A percentile compares a stretch with the other conserved stretches of the same genome.
phyloP scores from a whole-genome alignment of 495 filamentous ascomycete genomes.

The Penicillium paradoxum region DNA sequence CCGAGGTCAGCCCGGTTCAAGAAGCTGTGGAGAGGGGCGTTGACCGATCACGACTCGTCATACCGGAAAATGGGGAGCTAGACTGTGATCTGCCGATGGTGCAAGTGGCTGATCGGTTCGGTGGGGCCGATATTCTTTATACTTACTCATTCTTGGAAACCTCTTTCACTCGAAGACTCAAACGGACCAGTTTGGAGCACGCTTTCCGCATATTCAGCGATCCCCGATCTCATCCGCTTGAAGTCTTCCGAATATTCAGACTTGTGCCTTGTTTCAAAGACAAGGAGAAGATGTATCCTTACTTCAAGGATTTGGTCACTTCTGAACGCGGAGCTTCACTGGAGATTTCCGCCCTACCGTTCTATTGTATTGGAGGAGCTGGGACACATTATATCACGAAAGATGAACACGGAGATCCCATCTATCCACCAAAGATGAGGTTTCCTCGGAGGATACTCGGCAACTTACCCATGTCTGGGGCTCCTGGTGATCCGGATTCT shows the following conservation, averaged over 20 bases:
- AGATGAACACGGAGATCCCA: constrained; percentile 25
- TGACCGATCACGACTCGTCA: neutral
- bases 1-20: neutral
- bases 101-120: neutral
- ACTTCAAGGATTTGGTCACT: constrained; percentile 30
- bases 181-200: constrained; percentile 60
- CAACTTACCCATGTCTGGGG: constrained; percentile 10
- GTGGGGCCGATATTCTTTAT: constrained; percentile 1
- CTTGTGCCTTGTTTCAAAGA: constrained; percentile 57
- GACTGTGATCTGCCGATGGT: neutral
- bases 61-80: neutral
- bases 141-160: constrained; percentile 47
- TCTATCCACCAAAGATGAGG: constrained; percentile 28
- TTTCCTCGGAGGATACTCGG: constrained; percentile 19
- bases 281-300: constrained; percentile 41
- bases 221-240: constrained; percentile 42
- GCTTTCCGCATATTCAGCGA: constrained; percentile 54
- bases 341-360: constrained; percentile 23
- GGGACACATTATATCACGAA: constrained; percentile 55
- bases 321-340: constrained; percentile 25
- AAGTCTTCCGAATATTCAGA: constrained; percentile 56
- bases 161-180: constrained; percentile 63
- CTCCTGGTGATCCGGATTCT: neutral
- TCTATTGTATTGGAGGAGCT: constrained; percentile 55
- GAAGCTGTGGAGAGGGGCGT: neutral